Evolutionary conservation across 2,329 filamentous ascomycete genomes (phyloP), one percentile per base, ranked within the genome.

Genomic region (Penicillium nordicum): DNA sequence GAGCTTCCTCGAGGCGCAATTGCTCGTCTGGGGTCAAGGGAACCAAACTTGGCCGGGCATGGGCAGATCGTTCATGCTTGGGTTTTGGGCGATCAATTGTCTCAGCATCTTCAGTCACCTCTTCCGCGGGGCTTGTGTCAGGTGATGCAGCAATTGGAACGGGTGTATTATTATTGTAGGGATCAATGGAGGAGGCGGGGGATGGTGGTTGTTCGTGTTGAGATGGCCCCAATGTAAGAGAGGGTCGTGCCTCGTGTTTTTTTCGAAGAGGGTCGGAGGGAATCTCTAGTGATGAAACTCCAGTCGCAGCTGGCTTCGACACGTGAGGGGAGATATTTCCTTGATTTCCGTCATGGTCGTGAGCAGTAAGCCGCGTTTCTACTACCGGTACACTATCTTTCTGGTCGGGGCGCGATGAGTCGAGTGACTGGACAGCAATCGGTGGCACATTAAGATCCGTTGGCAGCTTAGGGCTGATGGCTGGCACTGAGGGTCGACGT

Each of bases 131-230:
- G 64, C 88, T 92, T 1, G 89, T 92, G 63, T 88, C 86, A 1
- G 88, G 84, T 1, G 89, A 92, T 7, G 80, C 82, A 60, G 88
- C 83, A 57, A 86, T 82, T 38, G 86, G 80, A 36, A 82, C 83
- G 1, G 90, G 88, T 0, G 90, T 94, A 23, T 87, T 85, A 53
- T 86, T 86, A 42, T 88, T 92, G 64, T 87, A 86, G 1, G 86
- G 82, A 32, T 80, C 85, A 53, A 84, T 76, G 1, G 88, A 92
- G 6, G 90, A 93, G 9, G 79, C 82, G 25, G 83, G 83, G 10
- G 76, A 78, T 36, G 76, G 70, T 21, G 74, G 74, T 45, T 76
- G 73, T 50, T 77, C 74, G 38, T 63, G 43, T 16, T 62, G 56
- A 21, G 64, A 58, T n/a, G 63, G 60, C 9, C 69, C 67, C 46